Conservation (phyloP, 495 filamentous ascomycete species). For the Trichoderma virens region DNA sequence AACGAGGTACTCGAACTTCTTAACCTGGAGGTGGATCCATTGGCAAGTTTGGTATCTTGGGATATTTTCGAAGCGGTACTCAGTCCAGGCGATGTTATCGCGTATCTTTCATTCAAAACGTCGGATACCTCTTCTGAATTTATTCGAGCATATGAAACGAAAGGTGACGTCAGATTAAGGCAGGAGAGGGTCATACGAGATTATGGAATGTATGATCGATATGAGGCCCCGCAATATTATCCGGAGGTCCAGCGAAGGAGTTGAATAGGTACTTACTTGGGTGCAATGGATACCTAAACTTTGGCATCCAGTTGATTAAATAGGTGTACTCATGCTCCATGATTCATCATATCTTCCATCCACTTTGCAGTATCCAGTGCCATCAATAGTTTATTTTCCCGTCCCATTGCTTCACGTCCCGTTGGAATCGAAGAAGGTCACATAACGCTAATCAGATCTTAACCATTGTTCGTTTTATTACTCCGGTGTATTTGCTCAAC, state of each 20-base stretch:
- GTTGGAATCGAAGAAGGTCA: too few species aligned
- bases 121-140: neutral
- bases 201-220: conserved; percentile 10
- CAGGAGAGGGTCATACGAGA: conserved; percentile 4
- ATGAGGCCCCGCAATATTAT: conserved; percentile 11
- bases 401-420: too few species aligned
- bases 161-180: neutral
- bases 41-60: neutral
- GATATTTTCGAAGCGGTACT: neutral
- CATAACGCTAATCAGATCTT: too few species aligned
- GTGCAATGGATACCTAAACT: too few species aligned
- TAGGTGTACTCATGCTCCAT: too few species aligned
- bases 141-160: neutral
- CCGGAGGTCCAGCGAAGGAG: conserved; percentile 4
- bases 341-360: too few species aligned
- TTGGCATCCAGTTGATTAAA: too few species aligned
- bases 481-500: too few species aligned
- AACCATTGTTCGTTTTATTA: too few species aligned
- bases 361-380: too few species aligned
- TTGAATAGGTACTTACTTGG: neutral
- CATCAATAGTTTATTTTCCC: too few species aligned
- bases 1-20: neutral
- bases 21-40: neutral
- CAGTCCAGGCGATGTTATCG: neutral
- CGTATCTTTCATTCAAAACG: neutral